phyloP scores from a whole-genome alignment of 805 yeast species.

The Pichia scutulata region DNA sequence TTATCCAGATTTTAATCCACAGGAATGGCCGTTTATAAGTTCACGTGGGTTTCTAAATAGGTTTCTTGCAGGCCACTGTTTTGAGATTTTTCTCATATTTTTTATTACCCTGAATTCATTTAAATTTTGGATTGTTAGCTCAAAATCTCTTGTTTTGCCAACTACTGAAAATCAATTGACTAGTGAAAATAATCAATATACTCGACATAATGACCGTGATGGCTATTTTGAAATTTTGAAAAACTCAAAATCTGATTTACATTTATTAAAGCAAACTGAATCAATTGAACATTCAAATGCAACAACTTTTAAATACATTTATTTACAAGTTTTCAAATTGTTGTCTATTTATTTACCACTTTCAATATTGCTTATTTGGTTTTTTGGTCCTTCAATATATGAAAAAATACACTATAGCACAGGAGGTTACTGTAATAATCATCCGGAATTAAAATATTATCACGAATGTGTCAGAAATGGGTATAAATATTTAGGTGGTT shows the following conservation, averaged over 20 bases:
- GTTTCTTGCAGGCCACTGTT: constrained; percentile 25
- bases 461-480: constrained; percentile 17
- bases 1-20: constrained; percentile 11
- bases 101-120: constrained; percentile 8
- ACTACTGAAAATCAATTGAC: constrained; percentile 9
- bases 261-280: constrained; percentile 1
- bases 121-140: constrained; percentile 4
- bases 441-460: constrained; percentile 14
- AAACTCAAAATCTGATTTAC: constrained; percentile 3
- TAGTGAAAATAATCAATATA: neutral
- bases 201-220: neutral
- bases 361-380: constrained; percentile 23
- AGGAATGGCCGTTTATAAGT: constrained; percentile 12
- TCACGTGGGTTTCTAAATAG: constrained; percentile 22
- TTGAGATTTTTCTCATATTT: constrained; percentile 17
- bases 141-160: constrained; percentile 11
- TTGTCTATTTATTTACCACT: constrained; percentile 17
- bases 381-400: constrained; percentile 27
- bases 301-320: constrained; percentile 1
- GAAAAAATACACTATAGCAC: constrained; percentile 28
- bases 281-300: neutral
- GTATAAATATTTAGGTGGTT: constrained; percentile 32
- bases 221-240: neutral
- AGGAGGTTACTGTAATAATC: constrained; percentile 33
- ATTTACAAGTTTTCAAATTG: constrained; percentile 17